phyloP scores from a whole-genome alignment of 2,329 filamentous ascomycete genomes.

The Nothopassalora personata region DNA sequence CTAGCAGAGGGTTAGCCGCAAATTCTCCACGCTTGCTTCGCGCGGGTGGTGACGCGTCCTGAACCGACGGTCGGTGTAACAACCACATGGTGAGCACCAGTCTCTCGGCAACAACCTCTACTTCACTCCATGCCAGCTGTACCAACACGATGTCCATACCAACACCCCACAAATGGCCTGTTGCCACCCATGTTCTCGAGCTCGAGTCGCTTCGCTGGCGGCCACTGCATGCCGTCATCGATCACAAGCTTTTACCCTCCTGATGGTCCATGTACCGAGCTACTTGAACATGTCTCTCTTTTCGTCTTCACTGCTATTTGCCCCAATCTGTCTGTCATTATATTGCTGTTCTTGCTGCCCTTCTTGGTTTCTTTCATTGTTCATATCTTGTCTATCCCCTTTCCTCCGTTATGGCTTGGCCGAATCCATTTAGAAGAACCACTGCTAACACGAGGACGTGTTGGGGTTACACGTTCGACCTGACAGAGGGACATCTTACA shows the following conservation, averaged over 20 bases:
- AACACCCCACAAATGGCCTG: not conserved
- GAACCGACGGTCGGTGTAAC: not conserved
- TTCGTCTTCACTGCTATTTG: not conserved
- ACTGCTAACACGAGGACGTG: conserved; percentile 43
- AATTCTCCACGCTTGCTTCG: not conserved
- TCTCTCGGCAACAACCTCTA: not conserved
- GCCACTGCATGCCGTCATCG: not conserved
- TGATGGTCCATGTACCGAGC: not conserved
- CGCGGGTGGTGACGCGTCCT: no score
- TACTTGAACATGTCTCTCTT: not conserved
- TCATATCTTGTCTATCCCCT: not conserved
- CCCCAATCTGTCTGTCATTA: not conserved
- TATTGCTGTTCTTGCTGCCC: not conserved
- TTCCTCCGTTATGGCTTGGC: conserved; percentile 37
- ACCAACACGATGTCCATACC: not conserved
- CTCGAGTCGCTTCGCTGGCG: not conserved
- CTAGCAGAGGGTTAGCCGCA: not conserved
- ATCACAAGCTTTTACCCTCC: not conserved
- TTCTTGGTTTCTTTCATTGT: not conserved
- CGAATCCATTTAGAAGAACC: conserved; percentile 38
- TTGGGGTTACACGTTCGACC: conserved; percentile 66
- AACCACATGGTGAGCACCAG: not conserved
- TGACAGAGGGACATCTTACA: conserved; percentile 60
- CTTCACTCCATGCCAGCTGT: not conserved
- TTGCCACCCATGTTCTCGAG: not conserved